These are phyloP conservation scores for Telfairia occidentalis DNA, from an alignment of 331 rosid genomes.

Conservation along the genomic window DNA sequence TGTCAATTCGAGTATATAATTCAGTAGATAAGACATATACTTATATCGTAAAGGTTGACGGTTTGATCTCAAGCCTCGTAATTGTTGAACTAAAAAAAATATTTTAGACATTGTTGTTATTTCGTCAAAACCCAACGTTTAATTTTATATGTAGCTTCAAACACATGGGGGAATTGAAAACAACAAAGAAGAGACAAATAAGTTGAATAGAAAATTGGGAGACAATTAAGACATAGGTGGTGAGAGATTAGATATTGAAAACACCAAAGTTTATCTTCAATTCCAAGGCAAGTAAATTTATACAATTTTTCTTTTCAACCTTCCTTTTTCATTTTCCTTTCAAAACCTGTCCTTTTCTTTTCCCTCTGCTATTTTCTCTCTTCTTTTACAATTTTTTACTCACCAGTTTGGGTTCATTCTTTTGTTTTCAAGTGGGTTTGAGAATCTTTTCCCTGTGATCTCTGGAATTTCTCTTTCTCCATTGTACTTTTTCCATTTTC, in stretches of 20 bases:
- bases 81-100: too few relatives aligned
- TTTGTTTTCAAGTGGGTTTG: slow-evolving; percentile 10
- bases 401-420: neutral
- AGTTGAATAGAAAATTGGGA: neutral
- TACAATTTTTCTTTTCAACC: neutral
- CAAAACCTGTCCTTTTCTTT: neutral
- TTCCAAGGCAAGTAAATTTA: neutral
- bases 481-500: neutral
- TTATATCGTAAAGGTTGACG: too few relatives aligned
- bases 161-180: slow-evolving; percentile 4
- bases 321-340: neutral
- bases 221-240: neutral
- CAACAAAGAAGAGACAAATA: neutral
- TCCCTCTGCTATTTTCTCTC: neutral
- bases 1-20: too few relatives aligned
- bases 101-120: too few relatives aligned
- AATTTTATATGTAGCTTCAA: too few relatives aligned
- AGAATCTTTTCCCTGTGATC: neutral
- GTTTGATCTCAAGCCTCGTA: too few relatives aligned
- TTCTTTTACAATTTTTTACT: neutral
- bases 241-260: neutral
- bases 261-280: neutral
- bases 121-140: too few relatives aligned
- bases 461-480: neutral
- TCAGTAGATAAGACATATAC: too few relatives aligned